Evolutionary conservation across 345 rosid genomes (phyloP).

Genomic region (Rhizophora apiculata): DNA sequence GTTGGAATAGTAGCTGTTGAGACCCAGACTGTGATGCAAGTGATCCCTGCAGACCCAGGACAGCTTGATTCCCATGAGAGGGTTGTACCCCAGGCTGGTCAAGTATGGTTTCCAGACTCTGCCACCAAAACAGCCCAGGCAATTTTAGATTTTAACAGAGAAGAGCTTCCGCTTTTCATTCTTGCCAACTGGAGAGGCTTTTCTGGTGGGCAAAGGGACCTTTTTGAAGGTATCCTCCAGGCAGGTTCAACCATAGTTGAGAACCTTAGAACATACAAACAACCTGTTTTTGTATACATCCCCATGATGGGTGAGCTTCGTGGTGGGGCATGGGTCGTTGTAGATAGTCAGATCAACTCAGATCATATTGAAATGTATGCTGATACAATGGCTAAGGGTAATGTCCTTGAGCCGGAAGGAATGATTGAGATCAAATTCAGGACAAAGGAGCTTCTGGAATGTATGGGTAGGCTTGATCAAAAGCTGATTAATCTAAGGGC

Average conservation of each 20-base stretch:
- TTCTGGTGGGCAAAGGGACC: conserved; percentile 99
- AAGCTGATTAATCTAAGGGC: conserved; percentile 61
- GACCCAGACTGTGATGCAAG: conserved; percentile 97
- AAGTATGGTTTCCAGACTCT: conserved; percentile 99
- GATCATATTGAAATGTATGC: conserved; percentile 99
- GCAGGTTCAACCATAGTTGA: conserved; percentile 98
- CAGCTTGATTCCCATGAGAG: conserved; percentile 99
- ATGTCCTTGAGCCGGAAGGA: conserved; percentile 99
- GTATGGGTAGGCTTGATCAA: conserved; percentile 95
- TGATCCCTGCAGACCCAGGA: conserved; percentile 99
- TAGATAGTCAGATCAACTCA: conserved; percentile 88
- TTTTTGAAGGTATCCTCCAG: conserved; percentile 98
- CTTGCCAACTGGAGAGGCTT: conserved; percentile 99
- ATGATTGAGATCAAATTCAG: conserved; percentile 93
- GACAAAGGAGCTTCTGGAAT: conserved; percentile 85
- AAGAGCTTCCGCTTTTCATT: conserved; percentile 93
- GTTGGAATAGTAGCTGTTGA: conserved; percentile 97
- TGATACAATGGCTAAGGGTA: conserved; percentile 86
- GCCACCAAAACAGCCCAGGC: conserved; percentile 98
- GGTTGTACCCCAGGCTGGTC: conserved; percentile 99
- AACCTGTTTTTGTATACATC: conserved; percentile 95
- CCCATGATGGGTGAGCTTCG: conserved; percentile 99
- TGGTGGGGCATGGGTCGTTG: conserved; percentile 99
- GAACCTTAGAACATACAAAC: conserved; percentile 91
- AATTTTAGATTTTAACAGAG: conserved; percentile 86